Conservation (phyloP, 2,329 filamentous ascomycete species). For the Ceratocystis papillata region DNA sequence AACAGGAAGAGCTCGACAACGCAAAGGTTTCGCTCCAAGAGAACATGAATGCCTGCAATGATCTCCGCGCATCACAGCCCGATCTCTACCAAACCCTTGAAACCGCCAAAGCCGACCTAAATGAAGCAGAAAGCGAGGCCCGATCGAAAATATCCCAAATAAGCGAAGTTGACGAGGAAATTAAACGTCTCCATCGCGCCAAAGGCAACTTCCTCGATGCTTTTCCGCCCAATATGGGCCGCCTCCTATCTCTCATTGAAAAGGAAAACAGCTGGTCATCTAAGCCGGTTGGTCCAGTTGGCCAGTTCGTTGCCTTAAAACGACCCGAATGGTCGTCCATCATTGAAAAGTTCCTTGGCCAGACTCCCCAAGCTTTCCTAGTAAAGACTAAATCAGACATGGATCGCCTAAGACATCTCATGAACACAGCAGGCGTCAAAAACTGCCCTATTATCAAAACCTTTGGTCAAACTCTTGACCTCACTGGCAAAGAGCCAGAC, state of each 20-base stretch:
- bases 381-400: slow-evolving; percentile 70
- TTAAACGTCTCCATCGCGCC: slow-evolving; percentile 24
- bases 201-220: slow-evolving; percentile 51
- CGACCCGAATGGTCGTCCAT: slow-evolving; percentile 76
- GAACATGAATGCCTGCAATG: background rate
- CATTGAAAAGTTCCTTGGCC: slow-evolving; percentile 67
- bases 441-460: slow-evolving; percentile 54
- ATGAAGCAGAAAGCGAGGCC: slow-evolving; percentile 27
- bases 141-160: slow-evolving; percentile 26
- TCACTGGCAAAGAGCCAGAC: slow-evolving; percentile 62
- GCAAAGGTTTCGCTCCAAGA: slow-evolving; percentile 13
- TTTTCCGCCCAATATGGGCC: slow-evolving; percentile 52
- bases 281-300: slow-evolving; percentile 74
- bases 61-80: slow-evolving; percentile 1
- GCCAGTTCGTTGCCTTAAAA: slow-evolving; percentile 61
- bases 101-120: slow-evolving; percentile 26
- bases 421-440: slow-evolving; percentile 45
- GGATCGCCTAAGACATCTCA: slow-evolving; percentile 52
- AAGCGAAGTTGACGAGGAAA: slow-evolving; percentile 27
- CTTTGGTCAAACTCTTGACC: slow-evolving; percentile 45
- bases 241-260: slow-evolving; percentile 57
- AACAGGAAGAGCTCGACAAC: slow-evolving; percentile 42
- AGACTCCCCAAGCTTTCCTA: slow-evolving; percentile 62
- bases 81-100: slow-evolving; percentile 16
- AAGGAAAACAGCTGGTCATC: slow-evolving; percentile 56